Evolutionary conservation across 139 green algal genomes (phyloP), one percentile per base, ranked within the genome.

Genomic region (Micromonas pusilla): DNA sequence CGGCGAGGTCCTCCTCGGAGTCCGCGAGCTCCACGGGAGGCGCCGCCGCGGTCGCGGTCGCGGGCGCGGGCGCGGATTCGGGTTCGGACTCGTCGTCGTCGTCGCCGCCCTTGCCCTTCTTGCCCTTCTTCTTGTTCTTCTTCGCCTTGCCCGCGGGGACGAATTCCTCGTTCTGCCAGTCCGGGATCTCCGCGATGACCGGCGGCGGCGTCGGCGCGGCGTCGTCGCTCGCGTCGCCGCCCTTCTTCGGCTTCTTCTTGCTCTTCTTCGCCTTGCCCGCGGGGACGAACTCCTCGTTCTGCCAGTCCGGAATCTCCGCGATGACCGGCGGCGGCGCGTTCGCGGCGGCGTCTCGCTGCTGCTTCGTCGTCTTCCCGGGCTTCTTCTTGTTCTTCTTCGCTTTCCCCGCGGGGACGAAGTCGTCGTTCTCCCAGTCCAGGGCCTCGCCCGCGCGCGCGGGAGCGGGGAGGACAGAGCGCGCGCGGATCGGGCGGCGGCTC

Each of bases 341-440:
- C 45, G n/a, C n/a, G n/a, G n/a, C n/a, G n/a, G n/a, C n/a, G n/a
- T 74, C 32, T 33, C 23, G 5, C 36, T 74, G 21, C 67, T 32
- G 32, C 67, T 74, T 57, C 6, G 67, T 4, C 33, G 52, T 33
- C 20, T 74, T 74, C 19, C 52, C 52, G 52, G 32, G 32, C 67
- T 74, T 74, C 36, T 74, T 74, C 31, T 74, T 74, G 32, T 74
- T 74, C 67, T 74, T 74, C 34, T 74, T 74, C 34, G 33, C 33
- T 33, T 74, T 74, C 34, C 34, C 34, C 34, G 67, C 67, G 5
- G 67, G 67, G 34, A 74, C 67, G 67, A 74, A 74, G 52, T 74
- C 67, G 67, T 74, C 67, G 36, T 74, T 62, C 67, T 63, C 36
- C 67, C 68, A 75, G 30, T 75, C 68, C 21, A 75, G 30, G 0